phyloP scores from a whole-genome alignment of 495 filamentous ascomycete genomes.

The Lophiostoma macrostomum region DNA sequence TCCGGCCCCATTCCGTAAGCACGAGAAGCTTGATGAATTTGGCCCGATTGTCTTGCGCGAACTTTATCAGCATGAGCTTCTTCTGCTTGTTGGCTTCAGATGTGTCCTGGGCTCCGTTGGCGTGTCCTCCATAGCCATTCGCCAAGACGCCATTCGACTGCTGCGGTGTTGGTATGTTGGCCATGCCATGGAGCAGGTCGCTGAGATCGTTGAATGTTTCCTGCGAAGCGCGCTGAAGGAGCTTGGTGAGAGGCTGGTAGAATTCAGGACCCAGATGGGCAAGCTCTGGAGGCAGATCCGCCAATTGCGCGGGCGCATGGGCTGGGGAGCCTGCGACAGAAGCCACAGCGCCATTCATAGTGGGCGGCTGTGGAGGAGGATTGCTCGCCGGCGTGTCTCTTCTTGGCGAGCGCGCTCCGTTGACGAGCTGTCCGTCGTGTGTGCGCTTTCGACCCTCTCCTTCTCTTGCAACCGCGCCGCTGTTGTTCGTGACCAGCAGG shows the following conservation, averaged over 20 bases:
- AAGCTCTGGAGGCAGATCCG: conserved; percentile 62
- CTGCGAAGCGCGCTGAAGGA: conserved; percentile 75
- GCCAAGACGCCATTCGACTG: conserved; percentile 40
- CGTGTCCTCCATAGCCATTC: conserved; percentile 38
- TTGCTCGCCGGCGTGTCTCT: conserved; percentile 13
- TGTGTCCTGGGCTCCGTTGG: conserved; percentile 57
- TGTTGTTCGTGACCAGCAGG: conserved; percentile 37
- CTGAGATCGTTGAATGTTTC: conserved; percentile 73
- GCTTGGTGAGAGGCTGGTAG: conserved; percentile 64
- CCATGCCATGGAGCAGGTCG: conserved; percentile 66
- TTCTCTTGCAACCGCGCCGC: conserved; percentile 32
- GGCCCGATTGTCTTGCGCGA: conserved; percentile 60
- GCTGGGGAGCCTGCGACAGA: not conserved
- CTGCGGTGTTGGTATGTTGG: conserved; percentile 52
- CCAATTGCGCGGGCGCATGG: conserved; percentile 10
- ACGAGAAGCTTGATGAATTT: conserved; percentile 90
- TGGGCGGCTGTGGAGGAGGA: not conserved
- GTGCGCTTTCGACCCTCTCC: conserved; percentile 13
- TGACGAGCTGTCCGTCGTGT: conserved; percentile 24
- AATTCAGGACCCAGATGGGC: conserved; percentile 68
- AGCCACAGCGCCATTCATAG: conserved; percentile 14
- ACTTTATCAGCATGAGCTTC: conserved; percentile 72
- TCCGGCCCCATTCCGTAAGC: conserved; percentile 80
- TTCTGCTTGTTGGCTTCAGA: conserved; percentile 69
- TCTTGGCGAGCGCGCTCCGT: conserved; percentile 24